Conservation (phyloP, 768 basidiomycete species). For the Termitomyces sp. region DNA sequence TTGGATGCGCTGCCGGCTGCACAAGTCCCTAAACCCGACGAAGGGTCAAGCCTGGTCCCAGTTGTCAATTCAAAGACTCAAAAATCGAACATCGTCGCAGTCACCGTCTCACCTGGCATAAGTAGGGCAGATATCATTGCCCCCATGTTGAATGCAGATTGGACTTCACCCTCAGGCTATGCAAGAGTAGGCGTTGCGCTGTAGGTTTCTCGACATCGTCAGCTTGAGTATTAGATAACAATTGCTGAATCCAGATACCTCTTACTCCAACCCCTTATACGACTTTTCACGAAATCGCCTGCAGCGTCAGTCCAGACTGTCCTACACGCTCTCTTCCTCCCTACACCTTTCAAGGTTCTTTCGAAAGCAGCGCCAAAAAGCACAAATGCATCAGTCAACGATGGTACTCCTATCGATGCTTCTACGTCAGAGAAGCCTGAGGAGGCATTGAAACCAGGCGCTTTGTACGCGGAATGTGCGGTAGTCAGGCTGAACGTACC, state of each 20-base stretch:
- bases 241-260: slow-evolving; percentile 48
- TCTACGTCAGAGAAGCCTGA: slow-evolving; percentile 31
- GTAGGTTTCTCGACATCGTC: slow-evolving; percentile 35
- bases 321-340: slow-evolving; percentile 80
- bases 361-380: slow-evolving; percentile 20
- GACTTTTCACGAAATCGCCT: slow-evolving; percentile 69
- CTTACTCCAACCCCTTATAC: slow-evolving; percentile 60
- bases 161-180: slow-evolving; percentile 29
- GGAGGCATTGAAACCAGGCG: slow-evolving; percentile 75
- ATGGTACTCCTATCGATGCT: slow-evolving; percentile 11
- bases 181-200: slow-evolving; percentile 43
- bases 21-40: slow-evolving; percentile 44
- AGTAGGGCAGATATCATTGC: slow-evolving; percentile 69
- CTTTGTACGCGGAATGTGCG: slow-evolving; percentile 74
- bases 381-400: not conserved
- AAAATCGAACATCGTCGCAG: slow-evolving; percentile 71
- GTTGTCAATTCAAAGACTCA: slow-evolving; percentile 38
- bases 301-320: slow-evolving; percentile 64
- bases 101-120: slow-evolving; percentile 74
- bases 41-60: slow-evolving; percentile 31
- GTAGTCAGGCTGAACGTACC: slow-evolving; percentile 48
- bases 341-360: slow-evolving; percentile 68
- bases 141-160: slow-evolving; percentile 47
- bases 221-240: not conserved
- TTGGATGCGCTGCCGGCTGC: slow-evolving; percentile 77